Evolutionary conservation across 2,329 filamentous ascomycete genomes (phyloP).

Genomic region (Alternaria burnsii): DNA sequence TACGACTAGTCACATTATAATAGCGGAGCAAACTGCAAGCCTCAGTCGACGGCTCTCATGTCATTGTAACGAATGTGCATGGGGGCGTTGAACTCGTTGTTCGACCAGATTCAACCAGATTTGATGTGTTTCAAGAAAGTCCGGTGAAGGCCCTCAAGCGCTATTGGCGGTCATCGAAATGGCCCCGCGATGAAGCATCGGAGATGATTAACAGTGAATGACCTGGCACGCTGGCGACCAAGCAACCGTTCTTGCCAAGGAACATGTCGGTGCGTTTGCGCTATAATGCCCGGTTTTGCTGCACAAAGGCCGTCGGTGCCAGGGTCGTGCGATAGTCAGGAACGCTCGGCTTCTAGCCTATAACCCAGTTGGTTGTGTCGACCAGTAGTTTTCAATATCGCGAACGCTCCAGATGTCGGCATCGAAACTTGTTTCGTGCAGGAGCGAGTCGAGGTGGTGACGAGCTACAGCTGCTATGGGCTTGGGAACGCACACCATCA

Average conservation of each 20-base stretch:
- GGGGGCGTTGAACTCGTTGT: constrained; percentile 25
- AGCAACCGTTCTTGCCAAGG: constrained; percentile 38
- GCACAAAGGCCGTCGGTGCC: constrained; percentile 27
- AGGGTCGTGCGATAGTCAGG: constrained; percentile 29
- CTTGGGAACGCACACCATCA: constrained; percentile 15
- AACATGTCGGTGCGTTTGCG: constrained; percentile 35
- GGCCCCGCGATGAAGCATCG: constrained; percentile 26
- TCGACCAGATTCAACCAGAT: constrained; percentile 16
- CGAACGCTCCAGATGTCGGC: constrained; percentile 6
- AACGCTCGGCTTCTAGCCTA: constrained; percentile 21
- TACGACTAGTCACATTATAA: constrained; percentile 22
- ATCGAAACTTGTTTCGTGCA: constrained; percentile 1
- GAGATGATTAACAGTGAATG: constrained; percentile 35
- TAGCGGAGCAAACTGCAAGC: constrained; percentile 13
- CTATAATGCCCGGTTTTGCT: constrained; percentile 23
- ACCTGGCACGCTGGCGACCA: constrained; percentile 44
- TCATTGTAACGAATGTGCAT: constrained; percentile 13
- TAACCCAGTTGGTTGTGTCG: constrained; percentile 3
- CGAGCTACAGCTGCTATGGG: neutral
- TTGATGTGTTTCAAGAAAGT: constrained; percentile 27
- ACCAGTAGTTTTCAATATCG: neutral
- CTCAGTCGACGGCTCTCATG: constrained; percentile 11
- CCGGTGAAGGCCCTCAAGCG: constrained; percentile 9
- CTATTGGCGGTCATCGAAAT: constrained; percentile 33
- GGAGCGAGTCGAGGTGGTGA: constrained; percentile 5